Evolutionary conservation across 2,329 filamentous ascomycete genomes (phyloP).

Genomic region (Trichoderma endophyticum): DNA sequence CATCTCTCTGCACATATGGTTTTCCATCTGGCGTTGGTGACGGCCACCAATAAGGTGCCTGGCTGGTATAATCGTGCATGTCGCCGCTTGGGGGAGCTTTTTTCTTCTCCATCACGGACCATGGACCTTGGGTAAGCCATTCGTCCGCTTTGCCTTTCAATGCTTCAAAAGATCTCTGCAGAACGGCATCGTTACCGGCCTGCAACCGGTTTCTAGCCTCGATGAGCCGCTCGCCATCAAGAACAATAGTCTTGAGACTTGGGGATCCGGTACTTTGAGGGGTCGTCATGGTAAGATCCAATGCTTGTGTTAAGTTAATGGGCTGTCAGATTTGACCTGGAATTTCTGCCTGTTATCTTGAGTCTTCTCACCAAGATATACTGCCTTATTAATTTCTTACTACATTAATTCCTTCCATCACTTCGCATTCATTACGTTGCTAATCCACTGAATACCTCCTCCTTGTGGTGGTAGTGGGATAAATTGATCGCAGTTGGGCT

Average conservation of each 20-base stretch:
- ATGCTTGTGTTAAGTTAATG: neutral
- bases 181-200: neutral
- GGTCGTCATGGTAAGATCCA: neutral
- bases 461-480: neutral
- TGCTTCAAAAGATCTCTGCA: neutral
- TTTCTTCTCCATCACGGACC: slow-evolving; percentile 15
- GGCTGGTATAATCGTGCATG: slow-evolving; percentile 16
- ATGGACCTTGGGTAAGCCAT: slow-evolving; percentile 15
- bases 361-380: neutral
- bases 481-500: neutral
- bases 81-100: slow-evolving; percentile 10
- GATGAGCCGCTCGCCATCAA: neutral
- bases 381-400: neutral
- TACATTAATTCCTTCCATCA: neutral
- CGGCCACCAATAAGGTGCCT: slow-evolving; percentile 18
- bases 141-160: neutral
- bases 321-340: neutral
- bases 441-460: neutral
- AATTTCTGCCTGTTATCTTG: neutral
- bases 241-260: slow-evolving; percentile 4
- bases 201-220: neutral
- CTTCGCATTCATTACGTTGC: neutral
- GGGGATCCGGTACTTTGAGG: neutral
- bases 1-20: slow-evolving; percentile 15
- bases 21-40: neutral